Conservation (phyloP, 208 protist genomes). For the Histomonas meleagridis region DNA sequence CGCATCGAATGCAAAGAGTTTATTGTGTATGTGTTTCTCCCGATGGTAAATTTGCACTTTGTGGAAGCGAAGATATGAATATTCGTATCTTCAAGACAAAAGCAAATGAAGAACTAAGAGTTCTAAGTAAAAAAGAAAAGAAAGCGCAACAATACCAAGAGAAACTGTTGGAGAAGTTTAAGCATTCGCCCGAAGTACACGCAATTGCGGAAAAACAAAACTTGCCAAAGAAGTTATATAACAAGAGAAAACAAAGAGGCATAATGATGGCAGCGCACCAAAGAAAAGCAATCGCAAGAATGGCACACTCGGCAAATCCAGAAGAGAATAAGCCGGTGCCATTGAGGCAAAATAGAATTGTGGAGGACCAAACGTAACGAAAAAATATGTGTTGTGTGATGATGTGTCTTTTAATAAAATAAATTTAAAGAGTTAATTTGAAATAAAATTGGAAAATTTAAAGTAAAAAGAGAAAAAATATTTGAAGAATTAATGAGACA, state of each 20-base stretch:
- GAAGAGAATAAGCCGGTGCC: not conserved
- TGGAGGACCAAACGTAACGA: not conserved
- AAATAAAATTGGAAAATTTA: too few relatives aligned
- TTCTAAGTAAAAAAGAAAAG: not conserved
- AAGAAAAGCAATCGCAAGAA: constrained; percentile 20
- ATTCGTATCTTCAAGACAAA: constrained; percentile 15
- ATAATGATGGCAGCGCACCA: not conserved
- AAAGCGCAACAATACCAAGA: not conserved
- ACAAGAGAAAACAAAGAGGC: not conserved
- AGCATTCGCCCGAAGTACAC: not conserved
- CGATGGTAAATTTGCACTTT: not conserved
- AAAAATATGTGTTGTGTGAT: too few relatives aligned
- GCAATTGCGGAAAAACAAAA: constrained; percentile 17
- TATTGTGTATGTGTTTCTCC: not conserved
- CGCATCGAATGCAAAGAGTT: not conserved
- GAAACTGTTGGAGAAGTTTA: not conserved
- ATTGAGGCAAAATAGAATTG: not conserved
- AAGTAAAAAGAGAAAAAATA: too few relatives aligned
- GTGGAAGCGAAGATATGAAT: not conserved
- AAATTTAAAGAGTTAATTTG: too few relatives aligned
- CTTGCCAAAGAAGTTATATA: not conserved
- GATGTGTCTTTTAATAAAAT: too few relatives aligned
- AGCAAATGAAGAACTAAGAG: not conserved
- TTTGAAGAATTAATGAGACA: too few relatives aligned
- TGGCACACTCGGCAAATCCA: not conserved